Evolutionary conservation across 805 yeast species (phyloP).

Genomic region (Torulaspora quercuum): DNA sequence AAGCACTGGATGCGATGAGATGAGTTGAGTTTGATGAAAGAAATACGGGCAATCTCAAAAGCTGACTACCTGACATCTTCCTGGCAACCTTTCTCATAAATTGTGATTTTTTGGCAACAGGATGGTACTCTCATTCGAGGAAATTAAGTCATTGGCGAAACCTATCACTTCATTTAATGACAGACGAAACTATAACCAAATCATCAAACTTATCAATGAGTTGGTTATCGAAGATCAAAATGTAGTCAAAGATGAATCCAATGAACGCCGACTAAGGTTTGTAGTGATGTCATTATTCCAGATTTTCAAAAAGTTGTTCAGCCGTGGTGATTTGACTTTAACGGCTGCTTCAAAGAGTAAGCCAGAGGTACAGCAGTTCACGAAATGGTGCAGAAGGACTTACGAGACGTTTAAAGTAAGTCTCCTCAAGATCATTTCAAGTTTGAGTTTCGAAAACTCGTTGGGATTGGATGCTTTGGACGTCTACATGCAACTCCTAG

Average conservation of each 20-base stretch:
- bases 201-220: slow-evolving; percentile 31
- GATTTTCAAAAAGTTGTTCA: slow-evolving; percentile 34
- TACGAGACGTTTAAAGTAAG: slow-evolving; percentile 52
- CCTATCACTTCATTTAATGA: slow-evolving; percentile 28
- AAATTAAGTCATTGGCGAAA: slow-evolving; percentile 30
- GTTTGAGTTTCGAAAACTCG: slow-evolving; percentile 43
- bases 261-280: slow-evolving; percentile 29
- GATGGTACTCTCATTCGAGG: slow-evolving; percentile 26
- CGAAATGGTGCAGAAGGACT: slow-evolving; percentile 58
- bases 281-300: slow-evolving; percentile 33
- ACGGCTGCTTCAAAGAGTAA: slow-evolving; percentile 25
- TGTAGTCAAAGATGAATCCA: slow-evolving; percentile 13
- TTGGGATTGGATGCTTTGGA: slow-evolving; percentile 53
- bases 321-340: slow-evolving; percentile 32
- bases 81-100: no score
- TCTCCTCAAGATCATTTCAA: slow-evolving; percentile 43
- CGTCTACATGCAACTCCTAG: slow-evolving; percentile 51
- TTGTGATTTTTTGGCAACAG: neutral
- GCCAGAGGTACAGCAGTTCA: slow-evolving; percentile 35
- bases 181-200: slow-evolving; percentile 32
- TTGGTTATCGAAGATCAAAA: slow-evolving; percentile 15
- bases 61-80: no score
- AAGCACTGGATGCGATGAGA: slow-evolving; percentile 21
- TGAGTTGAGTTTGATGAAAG: slow-evolving; percentile 12
- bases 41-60: no score